Evolutionary conservation across 2,329 filamentous ascomycete genomes (phyloP), one percentile per base, ranked within the genome.

Genomic region (Fusarium chaquense): DNA sequence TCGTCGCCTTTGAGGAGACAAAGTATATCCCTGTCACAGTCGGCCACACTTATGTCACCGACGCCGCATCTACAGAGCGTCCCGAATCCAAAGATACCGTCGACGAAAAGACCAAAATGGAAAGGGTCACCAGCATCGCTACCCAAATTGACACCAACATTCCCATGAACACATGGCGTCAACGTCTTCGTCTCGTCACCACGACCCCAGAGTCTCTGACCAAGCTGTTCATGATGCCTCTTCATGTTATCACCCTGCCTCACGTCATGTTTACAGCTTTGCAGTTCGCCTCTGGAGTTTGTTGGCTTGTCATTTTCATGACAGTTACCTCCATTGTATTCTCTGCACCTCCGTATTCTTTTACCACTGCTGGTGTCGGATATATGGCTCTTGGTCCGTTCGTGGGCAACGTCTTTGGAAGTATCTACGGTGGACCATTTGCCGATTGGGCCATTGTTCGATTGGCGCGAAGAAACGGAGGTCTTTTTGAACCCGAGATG

Each of bases 401-500:
- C 4, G 69, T 83, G 2, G 82, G 82, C 0, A 81, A 79, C 13
- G 38, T 81, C 0, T 67, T 83, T 13, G 82, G 81, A 1, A 73
- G 74, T 1, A 28, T 83, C 1, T 81, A 81, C 49, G 81, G 80
- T 3, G 82, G 82, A 0, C 74, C 76, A 1, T 52, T 83, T 2
- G 76, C 78, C 0, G 82, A 84, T 47, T 77, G 76, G 73, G 76
- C 76, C 0, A 79, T 83, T 45, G 60, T 81, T 4, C 74, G 71
- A 28, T 72, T 82, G 22, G 76, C 82, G 0, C 75, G 72, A n/a
- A 73, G 78, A 3, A 82, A 83, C 12, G 75, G 75, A 0, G 82
- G 81, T 4, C 72, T 80, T 9, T 83, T 80, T 41, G 82, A 84
- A 65, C 82, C 82, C 0, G 82, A 84, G 63, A 83, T 83, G 77